phyloP scores from a whole-genome alignment of 2,329 filamentous ascomycete genomes.

The Aspergillus nomiae region DNA sequence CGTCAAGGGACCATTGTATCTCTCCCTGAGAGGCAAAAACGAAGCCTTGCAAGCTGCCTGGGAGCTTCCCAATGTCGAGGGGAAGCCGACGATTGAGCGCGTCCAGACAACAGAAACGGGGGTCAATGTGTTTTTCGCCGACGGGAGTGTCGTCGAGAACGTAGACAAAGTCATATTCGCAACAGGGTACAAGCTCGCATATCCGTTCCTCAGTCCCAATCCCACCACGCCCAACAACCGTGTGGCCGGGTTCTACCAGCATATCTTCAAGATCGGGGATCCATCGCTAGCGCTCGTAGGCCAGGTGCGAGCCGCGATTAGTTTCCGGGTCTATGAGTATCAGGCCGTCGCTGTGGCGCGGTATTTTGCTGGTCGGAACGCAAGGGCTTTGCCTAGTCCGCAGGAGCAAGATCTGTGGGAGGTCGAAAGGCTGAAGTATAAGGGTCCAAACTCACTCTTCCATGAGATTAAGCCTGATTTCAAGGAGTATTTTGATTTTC shows the following conservation, averaged over 20 bases:
- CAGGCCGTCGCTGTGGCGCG: conserved; percentile 34
- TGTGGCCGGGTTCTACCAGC: conserved; percentile 31
- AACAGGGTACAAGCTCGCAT: conserved; percentile 31
- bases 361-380: conserved; percentile 28
- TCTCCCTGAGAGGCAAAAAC: conserved; percentile 24
- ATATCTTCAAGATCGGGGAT: conserved; percentile 32
- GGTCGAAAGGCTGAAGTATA: conserved; percentile 21
- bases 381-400: conserved; percentile 19
- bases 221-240: conserved; percentile 27
- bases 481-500: conserved; percentile 42
- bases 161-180: conserved; percentile 36
- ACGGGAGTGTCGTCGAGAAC: conserved; percentile 17
- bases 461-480: conserved; percentile 37
- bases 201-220: conserved; percentile 31
- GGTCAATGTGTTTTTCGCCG: conserved; percentile 23
- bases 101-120: conserved; percentile 6
- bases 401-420: conserved; percentile 32
- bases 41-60: conserved; percentile 23
- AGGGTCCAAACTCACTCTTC: conserved; percentile 23
- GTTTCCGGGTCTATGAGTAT: conserved; percentile 34
- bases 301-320: conserved; percentile 30
- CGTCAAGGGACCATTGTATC: conserved; percentile 23
- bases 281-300: conserved; percentile 33
- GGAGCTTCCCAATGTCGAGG: conserved; percentile 26
- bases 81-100: conserved; percentile 20